A percentile compares a stretch with the other conserved stretches of the same genome.
Conservation (phyloP, 352 stramenopile species). For the Pythium pectinolyticum region DNA sequence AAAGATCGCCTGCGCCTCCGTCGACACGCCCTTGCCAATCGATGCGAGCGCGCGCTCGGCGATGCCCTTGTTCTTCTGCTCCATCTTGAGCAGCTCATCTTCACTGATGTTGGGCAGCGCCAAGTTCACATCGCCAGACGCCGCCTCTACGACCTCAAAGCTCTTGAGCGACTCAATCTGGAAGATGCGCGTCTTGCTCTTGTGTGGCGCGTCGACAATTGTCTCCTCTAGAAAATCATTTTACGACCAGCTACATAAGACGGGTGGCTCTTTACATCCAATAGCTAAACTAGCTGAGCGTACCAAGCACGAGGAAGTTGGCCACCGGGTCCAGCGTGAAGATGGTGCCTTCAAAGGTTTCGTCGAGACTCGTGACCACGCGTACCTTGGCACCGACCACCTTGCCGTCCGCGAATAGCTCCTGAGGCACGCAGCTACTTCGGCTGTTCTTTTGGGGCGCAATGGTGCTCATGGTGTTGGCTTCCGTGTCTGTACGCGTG, state of each 20-base stretch:
- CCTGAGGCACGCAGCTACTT: slow-evolving; percentile 42
- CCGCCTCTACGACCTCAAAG: slow-evolving; percentile 62
- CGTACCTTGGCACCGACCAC: slow-evolving; percentile 63
- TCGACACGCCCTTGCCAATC: slow-evolving; percentile 73
- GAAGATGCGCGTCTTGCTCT: slow-evolving; percentile 75
- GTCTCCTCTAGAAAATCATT: slow-evolving; percentile 45
- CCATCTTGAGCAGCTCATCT: slow-evolving; percentile 68
- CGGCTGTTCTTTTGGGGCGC: slow-evolving; percentile 4
- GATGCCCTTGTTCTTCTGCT: slow-evolving; percentile 73
- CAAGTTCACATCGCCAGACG: slow-evolving; percentile 43
- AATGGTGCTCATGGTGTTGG: slow-evolving; percentile 3
- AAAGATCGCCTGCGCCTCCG: slow-evolving; percentile 79
- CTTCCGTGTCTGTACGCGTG: too few relatives aligned
- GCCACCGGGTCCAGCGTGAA: slow-evolving; percentile 79
- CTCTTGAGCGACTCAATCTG: slow-evolving; percentile 70
- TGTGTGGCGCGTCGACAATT: slow-evolving; percentile 34
- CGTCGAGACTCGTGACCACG: slow-evolving; percentile 50
- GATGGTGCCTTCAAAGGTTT: slow-evolving; percentile 65
- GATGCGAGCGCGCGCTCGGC: slow-evolving; percentile 73
- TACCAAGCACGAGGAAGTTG: slow-evolving; percentile 81
- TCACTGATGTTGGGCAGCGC: slow-evolving; percentile 57
- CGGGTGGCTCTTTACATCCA: background rate
- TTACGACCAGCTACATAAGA: background rate
- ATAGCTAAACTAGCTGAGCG: background rate
- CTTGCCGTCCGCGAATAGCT: slow-evolving; percentile 64